Conservation (phyloP, 1,284 basidiomycete species). For the Malassezia pachydermatis region DNA sequence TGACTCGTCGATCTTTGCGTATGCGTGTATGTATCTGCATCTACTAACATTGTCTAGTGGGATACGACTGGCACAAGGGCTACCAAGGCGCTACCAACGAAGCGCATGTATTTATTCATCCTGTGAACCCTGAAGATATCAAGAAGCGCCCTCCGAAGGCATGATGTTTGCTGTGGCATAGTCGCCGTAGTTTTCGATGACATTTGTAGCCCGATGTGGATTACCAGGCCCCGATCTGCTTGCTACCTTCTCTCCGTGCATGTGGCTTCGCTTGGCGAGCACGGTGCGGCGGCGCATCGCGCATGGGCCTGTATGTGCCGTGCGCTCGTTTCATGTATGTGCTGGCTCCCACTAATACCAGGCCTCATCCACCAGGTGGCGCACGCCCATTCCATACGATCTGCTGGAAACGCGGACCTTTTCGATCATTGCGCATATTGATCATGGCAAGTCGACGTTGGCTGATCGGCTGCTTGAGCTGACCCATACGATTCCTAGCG, state of each 20-base stretch:
- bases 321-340: conserved; percentile 2
- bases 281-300: background rate
- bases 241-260: too few relatives aligned
- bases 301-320: background rate
- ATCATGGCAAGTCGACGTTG: conserved; percentile 47
- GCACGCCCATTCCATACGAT: conserved; percentile 19
- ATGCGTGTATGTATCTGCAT: conserved; percentile 22
- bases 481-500: conserved; percentile 41
- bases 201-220: background rate
- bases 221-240: too few relatives aligned
- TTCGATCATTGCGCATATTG: conserved; percentile 47
- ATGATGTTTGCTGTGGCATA: conserved; percentile 1
- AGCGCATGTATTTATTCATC: conserved; percentile 36
- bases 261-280: background rate
- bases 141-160: conserved; percentile 38
- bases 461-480: conserved; percentile 46
- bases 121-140: conserved; percentile 36
- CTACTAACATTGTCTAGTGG: conserved; percentile 12
- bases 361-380: background rate
- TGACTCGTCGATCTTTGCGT: conserved; percentile 42
- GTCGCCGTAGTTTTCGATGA: background rate
- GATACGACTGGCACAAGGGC: conserved; percentile 47
- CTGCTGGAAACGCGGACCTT: conserved; percentile 34
- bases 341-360: background rate
- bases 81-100: conserved; percentile 32